phyloP scores from a whole-genome alignment of 2,329 filamentous ascomycete genomes.

The Diplocarpon rosae region DNA sequence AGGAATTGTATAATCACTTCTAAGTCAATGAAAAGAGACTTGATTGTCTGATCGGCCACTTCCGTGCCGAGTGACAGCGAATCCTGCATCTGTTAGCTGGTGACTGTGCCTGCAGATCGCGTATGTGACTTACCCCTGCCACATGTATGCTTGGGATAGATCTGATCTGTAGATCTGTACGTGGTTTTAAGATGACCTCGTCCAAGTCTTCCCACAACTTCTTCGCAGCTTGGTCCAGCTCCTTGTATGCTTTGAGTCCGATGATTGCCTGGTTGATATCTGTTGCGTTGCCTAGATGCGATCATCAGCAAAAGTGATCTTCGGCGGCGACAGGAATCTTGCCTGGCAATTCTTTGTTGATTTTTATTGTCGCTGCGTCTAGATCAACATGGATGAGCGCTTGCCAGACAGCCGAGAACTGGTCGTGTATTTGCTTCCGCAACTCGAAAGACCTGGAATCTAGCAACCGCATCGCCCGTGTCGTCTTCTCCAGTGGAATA shows the following conservation, averaged over 20 bases:
- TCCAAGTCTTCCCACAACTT: conserved; percentile 54
- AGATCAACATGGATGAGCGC: conserved; percentile 52
- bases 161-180: conserved; percentile 36
- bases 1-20: conserved; percentile 41
- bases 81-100: conserved; percentile 26
- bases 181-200: conserved; percentile 46
- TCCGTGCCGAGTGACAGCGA: conserved; percentile 33
- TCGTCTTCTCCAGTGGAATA: conserved; percentile 49
- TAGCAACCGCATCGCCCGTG: conserved; percentile 53
- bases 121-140: conserved; percentile 29
- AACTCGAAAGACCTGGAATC: conserved; percentile 54
- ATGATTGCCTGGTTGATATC: conserved; percentile 42
- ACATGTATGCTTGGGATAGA: conserved; percentile 31
- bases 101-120: background rate
- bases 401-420: conserved; percentile 61
- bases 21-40: conserved; percentile 43
- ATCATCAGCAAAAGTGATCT: conserved; percentile 1
- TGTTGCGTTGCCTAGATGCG: conserved; percentile 30
- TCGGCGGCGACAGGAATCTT: background rate
- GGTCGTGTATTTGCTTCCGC: conserved; percentile 52
- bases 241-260: conserved; percentile 47
- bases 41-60: conserved; percentile 34
- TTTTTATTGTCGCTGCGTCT: conserved; percentile 41
- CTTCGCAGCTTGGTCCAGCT: conserved; percentile 47
- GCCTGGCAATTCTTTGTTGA: conserved; percentile 29